phyloP scores from a whole-genome alignment of 1,139 yeast species.

The Yamadazyma triangularis region DNA sequence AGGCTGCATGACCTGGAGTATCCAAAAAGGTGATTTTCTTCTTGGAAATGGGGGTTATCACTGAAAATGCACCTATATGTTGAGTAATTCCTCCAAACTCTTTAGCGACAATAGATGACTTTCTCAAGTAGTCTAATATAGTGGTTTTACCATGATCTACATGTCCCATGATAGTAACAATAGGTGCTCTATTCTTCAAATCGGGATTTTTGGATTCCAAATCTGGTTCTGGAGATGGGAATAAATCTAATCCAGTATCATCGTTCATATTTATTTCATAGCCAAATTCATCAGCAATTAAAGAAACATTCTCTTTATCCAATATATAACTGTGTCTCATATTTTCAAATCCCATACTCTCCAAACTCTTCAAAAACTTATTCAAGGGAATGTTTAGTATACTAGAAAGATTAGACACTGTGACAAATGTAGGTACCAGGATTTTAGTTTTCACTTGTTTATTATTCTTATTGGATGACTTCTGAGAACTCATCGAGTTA shows the following conservation, averaged over 20 bases:
- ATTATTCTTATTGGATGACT: slow-evolving; percentile 1
- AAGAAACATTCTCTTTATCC: slow-evolving; percentile 78
- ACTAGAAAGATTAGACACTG: slow-evolving; percentile 74
- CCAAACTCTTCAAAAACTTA: slow-evolving; percentile 53
- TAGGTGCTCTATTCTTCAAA: slow-evolving; percentile 76
- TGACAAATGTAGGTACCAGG: slow-evolving; percentile 66
- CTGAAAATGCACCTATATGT: slow-evolving; percentile 96
- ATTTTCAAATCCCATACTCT: slow-evolving; percentile 71
- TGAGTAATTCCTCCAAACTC: slow-evolving; percentile 98
- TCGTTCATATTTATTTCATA: slow-evolving; percentile 61
- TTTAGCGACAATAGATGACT: slow-evolving; percentile 73
- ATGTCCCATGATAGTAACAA: slow-evolving; percentile 98
- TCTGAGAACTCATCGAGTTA: background rate
- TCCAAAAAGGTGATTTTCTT: slow-evolving; percentile 84
- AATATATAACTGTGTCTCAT: slow-evolving; percentile 73
- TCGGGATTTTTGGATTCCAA: slow-evolving; percentile 26
- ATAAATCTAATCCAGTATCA: slow-evolving; percentile 60
- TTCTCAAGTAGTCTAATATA: slow-evolving; percentile 77
- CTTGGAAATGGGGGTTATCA: slow-evolving; percentile 67
- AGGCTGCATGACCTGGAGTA: slow-evolving; percentile 99
- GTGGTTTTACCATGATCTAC: slow-evolving; percentile 99
- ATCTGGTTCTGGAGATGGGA: slow-evolving; percentile 32
- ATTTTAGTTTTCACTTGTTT: slow-evolving; percentile 28
- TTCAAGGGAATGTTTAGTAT: slow-evolving; percentile 62
- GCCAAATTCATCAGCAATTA: slow-evolving; percentile 87